Percentiles rank a stretch among this genome's conserved stretches.
Conservation (phyloP, 192 early-diverging fungal genomes). For the Backusella liffmaniae region DNA sequence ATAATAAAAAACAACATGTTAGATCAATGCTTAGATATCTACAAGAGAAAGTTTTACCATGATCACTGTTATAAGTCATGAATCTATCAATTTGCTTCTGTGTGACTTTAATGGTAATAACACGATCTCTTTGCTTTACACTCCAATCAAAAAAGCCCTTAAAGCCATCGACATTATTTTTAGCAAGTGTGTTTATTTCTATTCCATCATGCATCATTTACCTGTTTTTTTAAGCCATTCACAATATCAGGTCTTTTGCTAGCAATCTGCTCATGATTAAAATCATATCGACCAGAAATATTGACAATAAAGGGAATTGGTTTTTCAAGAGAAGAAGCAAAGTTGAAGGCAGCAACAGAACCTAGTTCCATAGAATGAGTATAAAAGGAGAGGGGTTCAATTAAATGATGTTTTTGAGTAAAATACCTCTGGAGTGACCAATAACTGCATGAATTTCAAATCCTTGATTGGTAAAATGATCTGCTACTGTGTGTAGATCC, state of each 20-base stretch:
- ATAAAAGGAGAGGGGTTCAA: background rate
- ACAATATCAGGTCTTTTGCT: background rate
- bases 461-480: background rate
- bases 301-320: background rate
- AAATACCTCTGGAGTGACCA: slow-evolving; percentile 7
- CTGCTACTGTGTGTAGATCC: background rate
- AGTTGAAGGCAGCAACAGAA: background rate
- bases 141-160: slow-evolving; percentile 35
- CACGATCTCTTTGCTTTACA: slow-evolving; percentile 15
- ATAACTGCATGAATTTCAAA: slow-evolving; percentile 1
- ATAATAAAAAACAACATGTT: background rate
- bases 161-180: background rate
- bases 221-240: background rate
- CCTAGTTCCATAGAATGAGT: background rate
- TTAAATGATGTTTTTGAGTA: background rate
- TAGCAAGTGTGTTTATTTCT: background rate
- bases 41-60: slow-evolving; percentile 10
- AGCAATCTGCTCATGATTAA: background rate
- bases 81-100: slow-evolving; percentile 28
- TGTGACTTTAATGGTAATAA: slow-evolving; percentile 20
- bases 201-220: background rate
- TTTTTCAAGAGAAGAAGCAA: background rate
- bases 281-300: slow-evolving; percentile 9
- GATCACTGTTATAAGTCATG: slow-evolving; percentile 16
- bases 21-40: background rate